Base-by-base conservation (phyloP, 2,329 filamentous ascomycete genomes). In the Xylariales sp. region DNA sequence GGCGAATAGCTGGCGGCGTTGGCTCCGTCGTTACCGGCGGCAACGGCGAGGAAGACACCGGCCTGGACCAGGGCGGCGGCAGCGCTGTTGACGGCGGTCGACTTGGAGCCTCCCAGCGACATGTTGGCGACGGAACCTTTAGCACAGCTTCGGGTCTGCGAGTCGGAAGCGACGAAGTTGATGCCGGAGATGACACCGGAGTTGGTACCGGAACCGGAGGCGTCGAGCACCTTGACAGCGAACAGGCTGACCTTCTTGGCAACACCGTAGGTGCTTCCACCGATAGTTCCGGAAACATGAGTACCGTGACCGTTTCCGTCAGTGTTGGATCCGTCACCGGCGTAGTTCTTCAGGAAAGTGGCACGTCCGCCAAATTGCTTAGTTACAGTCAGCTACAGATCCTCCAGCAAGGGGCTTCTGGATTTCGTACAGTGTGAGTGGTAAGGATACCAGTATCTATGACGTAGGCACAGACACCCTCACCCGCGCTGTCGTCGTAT, bases 21-120 rank as follows among this genome's bases (percentile, higher is more conserved):
- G 14, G 49, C 50, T 42, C 60, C 62, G 4, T 64, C 59, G 53
- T 80, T 80, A 31, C 76, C 76, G 14, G 76, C 76, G 3, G 76
- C 76, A 9, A 78, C 74, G 38, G 70, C 74, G 28, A 77, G 61
- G 51, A 76, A 74, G 45, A 77, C 60, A 11, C 74, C 74, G 0
- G 64, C 60, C 6, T 49, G 50, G 48, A 73, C 62, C 19, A 74
- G 63, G 40, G 59, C 60, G 20, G 63, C 63, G 7, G 76, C 73
- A 7, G 74, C 74, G 14, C 53, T 56, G 65, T 79, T 80, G 48
- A 78, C 51, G 9, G 73, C 56, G 2, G 60, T 43, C 3, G 71
- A 73, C 44, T 51, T 59, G 43, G 51, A 38, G 12, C 74, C 75
- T 8, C 76, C 75, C 4, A 80, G 69, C 12, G 72, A 76, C 74